These are phyloP conservation scores for Acanthamoeba royreba DNA, from an alignment of 208 protist genomes.

Conservation along the genomic window DNA sequence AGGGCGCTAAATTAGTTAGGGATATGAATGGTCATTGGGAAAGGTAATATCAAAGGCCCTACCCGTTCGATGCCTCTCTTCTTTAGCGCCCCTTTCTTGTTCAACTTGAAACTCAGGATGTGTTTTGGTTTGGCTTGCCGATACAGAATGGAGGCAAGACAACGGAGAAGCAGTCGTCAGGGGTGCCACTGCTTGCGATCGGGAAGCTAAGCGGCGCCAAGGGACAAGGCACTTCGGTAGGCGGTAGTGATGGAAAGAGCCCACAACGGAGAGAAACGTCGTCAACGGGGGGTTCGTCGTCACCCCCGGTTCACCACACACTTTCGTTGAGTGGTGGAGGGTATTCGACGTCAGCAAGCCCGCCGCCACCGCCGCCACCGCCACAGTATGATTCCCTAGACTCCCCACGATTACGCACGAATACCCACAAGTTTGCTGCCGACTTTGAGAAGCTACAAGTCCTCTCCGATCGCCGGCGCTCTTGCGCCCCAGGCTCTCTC, in stretches of 20 bases:
- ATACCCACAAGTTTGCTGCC: neutral
- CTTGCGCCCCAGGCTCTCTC: neutral
- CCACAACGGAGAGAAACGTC: neutral
- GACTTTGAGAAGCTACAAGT: neutral
- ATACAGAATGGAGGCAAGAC: neutral
- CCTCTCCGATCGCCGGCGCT: neutral
- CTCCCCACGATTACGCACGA: neutral
- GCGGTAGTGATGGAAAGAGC: neutral
- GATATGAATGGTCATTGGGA: too few relatives aligned
- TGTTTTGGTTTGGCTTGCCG: too few relatives aligned
- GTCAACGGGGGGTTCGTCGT: neutral
- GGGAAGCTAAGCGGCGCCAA: neutral
- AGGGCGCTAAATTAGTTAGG: too few relatives aligned
- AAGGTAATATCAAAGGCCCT: too few relatives aligned
- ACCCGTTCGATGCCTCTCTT: too few relatives aligned
- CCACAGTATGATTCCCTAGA: neutral
- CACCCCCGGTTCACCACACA: too few relatives aligned
- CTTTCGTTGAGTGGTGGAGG: too few relatives aligned
- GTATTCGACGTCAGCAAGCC: neutral
- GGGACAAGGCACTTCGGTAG: neutral
- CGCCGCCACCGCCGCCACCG: neutral
- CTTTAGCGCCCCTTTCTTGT: too few relatives aligned
- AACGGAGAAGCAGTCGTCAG: neutral
- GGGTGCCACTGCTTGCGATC: neutral
- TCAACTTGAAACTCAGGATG: too few relatives aligned